Base-by-base conservation (phyloP, 2,329 filamentous ascomycete genomes). In the Botrytis medusae region DNA sequence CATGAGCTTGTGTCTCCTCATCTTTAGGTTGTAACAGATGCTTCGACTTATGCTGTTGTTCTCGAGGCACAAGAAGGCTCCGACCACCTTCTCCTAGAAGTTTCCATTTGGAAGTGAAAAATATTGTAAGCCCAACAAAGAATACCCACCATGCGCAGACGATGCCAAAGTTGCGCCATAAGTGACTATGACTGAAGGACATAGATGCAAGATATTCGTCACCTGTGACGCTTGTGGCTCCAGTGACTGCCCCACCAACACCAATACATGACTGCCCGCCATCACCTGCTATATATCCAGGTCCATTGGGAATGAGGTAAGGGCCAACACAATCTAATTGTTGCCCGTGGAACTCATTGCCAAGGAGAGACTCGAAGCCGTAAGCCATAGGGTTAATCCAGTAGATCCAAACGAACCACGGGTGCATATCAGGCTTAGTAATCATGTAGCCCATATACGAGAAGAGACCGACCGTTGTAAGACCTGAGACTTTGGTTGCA, bases 321-420 rank as follows among this genome's bases (percentile, higher is more conserved):
- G 48, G 48, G 10, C 48, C 48, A 51, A 51, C 48, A 51, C 48
- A 51, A 14, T 51, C 48, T 25, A 51, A n/a, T 51, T 51, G 4
- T 78, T 91, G 83, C 54, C 82, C 83, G 75, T 91, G 85, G 73
- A 94, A 93, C 79, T 94, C 92, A 77, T 94, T 94, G 0, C 89
- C 84, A 78, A 93, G 84, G 0, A 94, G 81, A 0, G 87, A 87
- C 76, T 93, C 89, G 73, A 93, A 94, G 0, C 85, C 89, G 73
- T 93, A 93, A 0, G 91, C 88, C 6, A 93, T 82, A 0, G 91
- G 91, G 75, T 91, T 86, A 34, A 91, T 86, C 87, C 88, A 90
- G 75, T 86, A 89, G 4, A 91, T 79, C 89, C 89, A 91, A 4
- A 83, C 81, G 34, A 91, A 85, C 88, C 88, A 91, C 0, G 86